Evolutionary conservation across 257 asterid species (phyloP), one percentile per base, ranked within the genome.

Genomic region (Fraxinus cuspidata): DNA sequence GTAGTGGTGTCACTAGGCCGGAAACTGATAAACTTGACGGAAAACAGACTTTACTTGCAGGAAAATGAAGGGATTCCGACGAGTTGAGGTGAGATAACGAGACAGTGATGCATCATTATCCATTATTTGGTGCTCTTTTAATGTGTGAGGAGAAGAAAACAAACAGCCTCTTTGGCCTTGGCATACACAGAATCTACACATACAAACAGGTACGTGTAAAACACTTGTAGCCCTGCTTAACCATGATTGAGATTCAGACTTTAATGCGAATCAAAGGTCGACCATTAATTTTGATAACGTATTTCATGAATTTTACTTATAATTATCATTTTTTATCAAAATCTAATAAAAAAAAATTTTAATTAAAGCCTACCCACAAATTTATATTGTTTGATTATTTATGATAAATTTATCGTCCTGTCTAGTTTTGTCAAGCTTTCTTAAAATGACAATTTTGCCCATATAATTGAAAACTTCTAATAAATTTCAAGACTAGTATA

Each of bases 121-220:
- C 90, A 85, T 79, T 51, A 31, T 60, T 73, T 72, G 77, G 72
- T 31, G 78, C 74, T 32, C 35, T 13, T 77, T 78, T 78, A 81
- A 76, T 70, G 82, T 23, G 83, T 53, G 75, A 28, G 87, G 85
- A 85, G 87, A 82, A 86, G 85, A 87, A 81, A 82, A 85, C 88
- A 86, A 77, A 81, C 84, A 70, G 19, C 34, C 34, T 23, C 27
- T 65, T 72, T 42, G 72, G 64, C 72, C 38, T 23, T 23, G 37
- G 70, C 79, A 31, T 35, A 68, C 66, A 49, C 69, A 23, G 69
- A 25, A 63, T 25, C 34, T 60, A 53, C 64, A 70, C 47, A 79
- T 53, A 35, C 27, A 66, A 7, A 18, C 8, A 67, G 25, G 75
- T 78, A 79, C 80, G 72, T 78, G 84, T 79, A 74, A 74, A 70